Evolutionary conservation across 805 yeast genomes (phyloP), one percentile per base, ranked within the genome.

Genomic region (Henningerozyma blattae): DNA sequence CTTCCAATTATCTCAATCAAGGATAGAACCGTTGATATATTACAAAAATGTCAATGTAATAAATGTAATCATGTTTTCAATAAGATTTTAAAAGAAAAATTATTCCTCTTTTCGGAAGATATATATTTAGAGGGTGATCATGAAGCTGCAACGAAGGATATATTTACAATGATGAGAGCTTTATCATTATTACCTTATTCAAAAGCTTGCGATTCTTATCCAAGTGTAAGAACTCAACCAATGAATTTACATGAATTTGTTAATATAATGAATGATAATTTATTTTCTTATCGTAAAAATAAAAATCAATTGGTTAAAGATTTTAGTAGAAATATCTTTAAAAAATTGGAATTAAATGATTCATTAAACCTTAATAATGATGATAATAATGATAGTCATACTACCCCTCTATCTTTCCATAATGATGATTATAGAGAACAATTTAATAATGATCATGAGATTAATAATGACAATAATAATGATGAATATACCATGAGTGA

Each of bases 201-300:
- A 1, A 63, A 62, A 35, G 67, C 68, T 1, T 59, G 63, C 30
- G 68, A 62, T 40, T 47, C 45, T 30, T 62, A 58, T 39, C 68
- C 68, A 18, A 52, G 64, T 28, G 67, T 64, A 4, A 51, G 62
- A 31, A 64, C 68, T 0, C 64, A 61, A 18, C 58, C 64, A 13
- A 63, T 60, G 54, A 54, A 51, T 36, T 37, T 61, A 26, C 46
- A 52, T 17, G 38, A 44, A 36, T 40, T 59, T 48, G 51, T 45
- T 35, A 31, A 33, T 22, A 30, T 42, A 42, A 43, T 60, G 46
- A 56, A 56, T 32, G 32, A 35, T 22, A 46, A 42, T 28, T 32
- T 53, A 14, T 36, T 43, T 8, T 27, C 34, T 5, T 54, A 54
- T 32, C 45, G 59, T 28, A 42, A 39, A 20, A 39, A 41, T 20